phyloP scores from a whole-genome alignment of 257 asterid genomes.

The Salvia rosmarinus region DNA sequence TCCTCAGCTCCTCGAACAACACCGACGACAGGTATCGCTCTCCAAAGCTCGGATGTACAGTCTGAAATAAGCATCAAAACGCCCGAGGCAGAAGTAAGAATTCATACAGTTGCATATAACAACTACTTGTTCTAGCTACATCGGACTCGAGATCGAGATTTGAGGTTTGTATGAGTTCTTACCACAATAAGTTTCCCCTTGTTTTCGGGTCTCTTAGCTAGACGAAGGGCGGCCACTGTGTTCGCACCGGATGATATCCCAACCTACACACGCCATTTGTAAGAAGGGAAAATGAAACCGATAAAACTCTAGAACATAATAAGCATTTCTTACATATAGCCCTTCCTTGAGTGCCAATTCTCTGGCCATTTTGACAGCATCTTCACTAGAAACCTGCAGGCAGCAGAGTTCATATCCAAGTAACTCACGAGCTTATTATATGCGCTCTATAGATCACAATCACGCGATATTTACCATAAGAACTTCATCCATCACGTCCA shows the following conservation, averaged over 20 bases:
- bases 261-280: constrained; percentile 47
- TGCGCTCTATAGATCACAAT: too few species aligned
- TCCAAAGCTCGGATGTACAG: constrained; percentile 91
- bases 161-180: too few species aligned
- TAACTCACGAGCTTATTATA: too few species aligned
- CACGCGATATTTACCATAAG: constrained; percentile 61
- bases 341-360: constrained; percentile 91
- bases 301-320: too few species aligned
- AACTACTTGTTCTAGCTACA: background rate
- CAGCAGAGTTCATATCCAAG: too few species aligned
- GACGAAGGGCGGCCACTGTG: constrained; percentile 86
- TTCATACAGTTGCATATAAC: background rate
- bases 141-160: too few species aligned
- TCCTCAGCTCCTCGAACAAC: constrained; percentile 80
- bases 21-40: constrained; percentile 90
- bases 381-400: constrained; percentile 92
- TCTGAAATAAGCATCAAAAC: constrained; percentile 46
- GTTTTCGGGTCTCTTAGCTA: constrained; percentile 87
- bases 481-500: constrained; percentile 98
- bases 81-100: background rate
- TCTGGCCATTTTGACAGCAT: constrained; percentile 87
- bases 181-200: constrained; percentile 97
- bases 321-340: constrained; percentile 57
- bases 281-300: background rate
- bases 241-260: constrained; percentile 99